These are phyloP conservation scores for Phytophthora cajani DNA, from an alignment of 352 stramenopile genomes.

Conservation along the genomic window DNA sequence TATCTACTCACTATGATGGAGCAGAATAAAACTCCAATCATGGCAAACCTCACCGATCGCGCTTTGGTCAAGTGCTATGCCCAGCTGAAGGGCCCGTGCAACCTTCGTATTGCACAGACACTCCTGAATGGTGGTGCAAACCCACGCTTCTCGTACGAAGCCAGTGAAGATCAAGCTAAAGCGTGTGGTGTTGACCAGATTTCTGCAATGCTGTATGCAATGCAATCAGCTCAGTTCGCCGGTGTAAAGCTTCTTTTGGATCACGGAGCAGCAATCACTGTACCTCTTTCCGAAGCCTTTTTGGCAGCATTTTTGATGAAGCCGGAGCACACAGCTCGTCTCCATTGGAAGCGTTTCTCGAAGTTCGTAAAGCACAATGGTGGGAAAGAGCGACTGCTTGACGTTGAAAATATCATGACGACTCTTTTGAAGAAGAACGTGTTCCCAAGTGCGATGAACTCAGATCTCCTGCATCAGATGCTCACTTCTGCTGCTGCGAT, in stretches of 20 bases:
- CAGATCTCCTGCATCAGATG: slow-evolving; percentile 54
- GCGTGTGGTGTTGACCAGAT: not conserved
- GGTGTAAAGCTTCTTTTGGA: slow-evolving; percentile 52
- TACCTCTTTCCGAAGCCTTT: slow-evolving; percentile 42
- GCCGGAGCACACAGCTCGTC: not conserved
- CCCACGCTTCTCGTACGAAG: slow-evolving; percentile 31
- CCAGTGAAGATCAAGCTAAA: slow-evolving; percentile 13
- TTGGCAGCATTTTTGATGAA: slow-evolving; percentile 34
- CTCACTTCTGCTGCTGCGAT: slow-evolving; percentile 43
- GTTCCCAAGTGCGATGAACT: slow-evolving; percentile 40
- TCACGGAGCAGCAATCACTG: slow-evolving; percentile 42
- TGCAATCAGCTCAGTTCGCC: slow-evolving; percentile 44
- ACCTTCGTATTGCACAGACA: slow-evolving; percentile 47
- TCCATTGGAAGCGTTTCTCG: slow-evolving; percentile 47
- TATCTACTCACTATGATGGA: slow-evolving; percentile 31
- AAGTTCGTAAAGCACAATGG: slow-evolving; percentile 38
- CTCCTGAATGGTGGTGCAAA: slow-evolving; percentile 49
- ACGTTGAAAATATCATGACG: slow-evolving; percentile 55
- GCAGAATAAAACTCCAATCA: not conserved
- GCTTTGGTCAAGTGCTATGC: slow-evolving; percentile 53
- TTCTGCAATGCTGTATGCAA: slow-evolving; percentile 46
- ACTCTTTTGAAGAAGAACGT: slow-evolving; percentile 44
- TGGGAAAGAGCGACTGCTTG: slow-evolving; percentile 35
- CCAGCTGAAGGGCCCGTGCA: slow-evolving; percentile 37
- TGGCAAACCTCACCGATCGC: slow-evolving; percentile 29